phyloP scores from a whole-genome alignment of 495 filamentous ascomycete genomes.

The Aspergillus carlsbadensis region DNA sequence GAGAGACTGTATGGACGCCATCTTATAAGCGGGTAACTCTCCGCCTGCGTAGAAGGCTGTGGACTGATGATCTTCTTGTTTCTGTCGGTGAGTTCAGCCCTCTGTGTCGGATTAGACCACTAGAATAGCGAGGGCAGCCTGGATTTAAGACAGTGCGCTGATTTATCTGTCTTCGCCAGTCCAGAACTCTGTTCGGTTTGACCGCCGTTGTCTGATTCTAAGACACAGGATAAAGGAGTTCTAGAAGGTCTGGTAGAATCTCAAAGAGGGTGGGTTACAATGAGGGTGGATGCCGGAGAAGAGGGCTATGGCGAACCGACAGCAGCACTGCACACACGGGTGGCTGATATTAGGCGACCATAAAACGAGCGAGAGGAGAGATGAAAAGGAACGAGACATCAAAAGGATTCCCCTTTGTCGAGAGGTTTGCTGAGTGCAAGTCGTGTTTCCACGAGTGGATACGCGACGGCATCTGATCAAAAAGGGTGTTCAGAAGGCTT shows the following conservation, averaged over 20 bases:
- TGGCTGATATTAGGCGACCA: conserved; percentile 14
- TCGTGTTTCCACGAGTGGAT: conserved; percentile 15
- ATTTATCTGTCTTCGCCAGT: conserved; percentile 12
- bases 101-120: not conserved
- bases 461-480: conserved; percentile 20
- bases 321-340: conserved; percentile 2
- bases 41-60: not conserved
- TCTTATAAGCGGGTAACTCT: conserved; percentile 1
- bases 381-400: conserved; percentile 5
- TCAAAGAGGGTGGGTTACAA: conserved; percentile 17
- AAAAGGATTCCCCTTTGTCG: conserved; percentile 7
- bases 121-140: not conserved
- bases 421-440: conserved; percentile 7
- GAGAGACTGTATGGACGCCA: conserved; percentile 28
- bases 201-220: conserved; percentile 9
- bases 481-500: conserved; percentile 5
- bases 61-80: not conserved
- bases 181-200: conserved; percentile 6
- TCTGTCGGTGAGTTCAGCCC: conserved; percentile 1
- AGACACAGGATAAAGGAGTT: conserved; percentile 19
- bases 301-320: conserved; percentile 10
- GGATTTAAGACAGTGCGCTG: conserved; percentile 5
- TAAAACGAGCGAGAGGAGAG: conserved; percentile 6
- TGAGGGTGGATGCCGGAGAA: conserved; percentile 3
- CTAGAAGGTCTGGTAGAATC: conserved; percentile 17